These are phyloP conservation scores for Diutina mesorugosa DNA, from an alignment of 1,139 yeast genomes.

Conservation along the genomic window DNA sequence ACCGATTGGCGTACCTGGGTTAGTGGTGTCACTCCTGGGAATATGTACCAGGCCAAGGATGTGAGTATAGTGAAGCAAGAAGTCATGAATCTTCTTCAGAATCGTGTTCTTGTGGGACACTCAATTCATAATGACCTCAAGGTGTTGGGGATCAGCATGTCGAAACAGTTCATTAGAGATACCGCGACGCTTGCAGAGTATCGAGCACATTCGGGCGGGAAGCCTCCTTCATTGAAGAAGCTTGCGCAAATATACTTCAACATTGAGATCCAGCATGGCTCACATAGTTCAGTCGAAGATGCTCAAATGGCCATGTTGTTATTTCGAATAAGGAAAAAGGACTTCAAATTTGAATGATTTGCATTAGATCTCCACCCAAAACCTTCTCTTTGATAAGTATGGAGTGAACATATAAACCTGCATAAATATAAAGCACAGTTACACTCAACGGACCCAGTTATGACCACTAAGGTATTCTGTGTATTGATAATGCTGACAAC, in stretches of 20 bases:
- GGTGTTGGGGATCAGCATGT: slow-evolving; percentile 55
- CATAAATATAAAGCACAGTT: no score
- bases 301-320: slow-evolving; percentile 80
- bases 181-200: slow-evolving; percentile 56
- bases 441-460: no score
- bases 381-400: no score
- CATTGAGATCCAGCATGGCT: slow-evolving; percentile 55
- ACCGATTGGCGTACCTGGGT: slow-evolving; percentile 93
- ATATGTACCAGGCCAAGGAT: slow-evolving; percentile 53
- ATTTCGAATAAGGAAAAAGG: slow-evolving; percentile 47
- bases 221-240: slow-evolving; percentile 61
- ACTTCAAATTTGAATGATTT: slow-evolving; percentile 12
- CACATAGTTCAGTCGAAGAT: slow-evolving; percentile 85
- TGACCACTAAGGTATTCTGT: no score
- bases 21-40: slow-evolving; percentile 67
- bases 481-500: no score
- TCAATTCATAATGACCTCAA: slow-evolving; percentile 71
- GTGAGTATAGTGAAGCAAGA: slow-evolving; percentile 54
- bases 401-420: no score
- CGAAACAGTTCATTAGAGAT: slow-evolving; percentile 53
- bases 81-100: slow-evolving; percentile 37
- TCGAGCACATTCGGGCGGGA: slow-evolving; percentile 47
- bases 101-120: slow-evolving; percentile 66
- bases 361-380: neutral
- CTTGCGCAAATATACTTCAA: slow-evolving; percentile 45